These are phyloP conservation scores for Aspergillus sclerotioniger DNA, from an alignment of 495 filamentous ascomycete species.

Conservation along the genomic window DNA sequence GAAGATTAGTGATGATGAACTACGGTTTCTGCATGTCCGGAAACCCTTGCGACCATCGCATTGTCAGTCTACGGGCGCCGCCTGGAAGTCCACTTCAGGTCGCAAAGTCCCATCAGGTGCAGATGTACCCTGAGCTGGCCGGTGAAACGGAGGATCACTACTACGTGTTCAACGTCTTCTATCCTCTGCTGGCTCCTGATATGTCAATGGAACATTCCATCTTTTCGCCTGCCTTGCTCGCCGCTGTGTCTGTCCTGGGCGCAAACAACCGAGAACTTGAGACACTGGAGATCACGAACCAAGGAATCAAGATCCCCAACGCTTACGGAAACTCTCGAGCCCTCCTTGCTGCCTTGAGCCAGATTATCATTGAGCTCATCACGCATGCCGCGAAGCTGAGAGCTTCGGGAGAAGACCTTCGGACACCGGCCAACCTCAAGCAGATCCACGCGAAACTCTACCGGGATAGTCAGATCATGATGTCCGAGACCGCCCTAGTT, in stretches of 20 bases:
- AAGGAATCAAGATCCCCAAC: conserved; percentile 30
- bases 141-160: conserved; percentile 40
- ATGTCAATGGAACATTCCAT: conserved; percentile 42
- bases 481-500: conserved; percentile 42
- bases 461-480: conserved; percentile 39
- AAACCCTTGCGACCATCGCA: conserved; percentile 57
- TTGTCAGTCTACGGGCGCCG: conserved; percentile 43
- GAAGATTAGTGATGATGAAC: conserved; percentile 56
- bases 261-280: conserved; percentile 43
- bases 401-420: conserved; percentile 24
- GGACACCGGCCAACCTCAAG: conserved; percentile 36
- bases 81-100: conserved; percentile 40
- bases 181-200: conserved; percentile 37
- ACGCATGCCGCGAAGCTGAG: conserved; percentile 39
- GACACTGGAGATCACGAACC: conserved; percentile 33
- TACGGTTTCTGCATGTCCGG: conserved; percentile 63
- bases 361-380: conserved; percentile 45
- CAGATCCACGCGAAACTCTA: conserved; percentile 44
- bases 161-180: conserved; percentile 48
- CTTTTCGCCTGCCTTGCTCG: conserved; percentile 46
- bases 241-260: conserved; percentile 40
- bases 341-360: conserved; percentile 37
- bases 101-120: conserved; percentile 33
- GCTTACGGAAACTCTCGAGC: conserved; percentile 39
- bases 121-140: conserved; percentile 33